A percentile compares a stretch with the other conserved stretches of the same genome.
Evolutionary conservation across 2,329 filamentous ascomycete species (phyloP).

Genomic region (Aspergillus cejpii): DNA sequence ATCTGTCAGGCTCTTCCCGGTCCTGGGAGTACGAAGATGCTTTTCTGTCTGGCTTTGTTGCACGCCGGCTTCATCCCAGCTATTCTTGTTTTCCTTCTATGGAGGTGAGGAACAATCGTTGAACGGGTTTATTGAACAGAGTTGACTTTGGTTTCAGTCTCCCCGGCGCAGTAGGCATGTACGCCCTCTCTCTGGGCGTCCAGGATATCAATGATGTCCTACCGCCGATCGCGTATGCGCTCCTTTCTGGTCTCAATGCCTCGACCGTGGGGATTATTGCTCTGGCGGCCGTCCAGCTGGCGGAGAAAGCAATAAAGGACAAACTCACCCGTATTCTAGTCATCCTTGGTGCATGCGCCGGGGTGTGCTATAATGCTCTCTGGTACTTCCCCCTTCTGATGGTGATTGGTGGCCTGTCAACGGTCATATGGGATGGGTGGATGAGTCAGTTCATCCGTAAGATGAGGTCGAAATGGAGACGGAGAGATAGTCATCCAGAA

Average conservation of each 20-base stretch:
- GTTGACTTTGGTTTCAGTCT: conserved; percentile 41
- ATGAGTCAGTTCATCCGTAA: conserved; percentile 44
- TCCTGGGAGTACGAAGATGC: conserved; percentile 64
- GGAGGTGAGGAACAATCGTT: conserved; percentile 46
- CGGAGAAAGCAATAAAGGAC: conserved; percentile 62
- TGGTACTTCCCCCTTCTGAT: conserved; percentile 70
- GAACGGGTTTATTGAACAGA: neutral
- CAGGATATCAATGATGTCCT: conserved; percentile 53
- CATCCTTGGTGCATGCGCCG: conserved; percentile 57
- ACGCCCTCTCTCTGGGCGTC: conserved; percentile 58
- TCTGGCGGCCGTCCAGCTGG: conserved; percentile 61
- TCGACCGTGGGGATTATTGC: conserved; percentile 67
- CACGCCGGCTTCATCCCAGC: conserved; percentile 55
- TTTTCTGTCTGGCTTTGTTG: conserved; percentile 61
- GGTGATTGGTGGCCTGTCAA: conserved; percentile 47
- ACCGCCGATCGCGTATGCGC: conserved; percentile 58
- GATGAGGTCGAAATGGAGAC: conserved; percentile 20
- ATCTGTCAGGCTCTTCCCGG: conserved; percentile 62
- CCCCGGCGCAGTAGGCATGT: conserved; percentile 66
- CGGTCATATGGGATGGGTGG: conserved; percentile 52
- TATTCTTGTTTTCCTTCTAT: conserved; percentile 55
- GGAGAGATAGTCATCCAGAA: conserved; percentile 11
- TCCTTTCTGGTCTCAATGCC: conserved; percentile 65
- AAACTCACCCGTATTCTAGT: conserved; percentile 57
- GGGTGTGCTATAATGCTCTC: conserved; percentile 62